Base-by-base conservation (phyloP, 176 grass and related monocot genomes). In the Phyllostachys edulis region DNA sequence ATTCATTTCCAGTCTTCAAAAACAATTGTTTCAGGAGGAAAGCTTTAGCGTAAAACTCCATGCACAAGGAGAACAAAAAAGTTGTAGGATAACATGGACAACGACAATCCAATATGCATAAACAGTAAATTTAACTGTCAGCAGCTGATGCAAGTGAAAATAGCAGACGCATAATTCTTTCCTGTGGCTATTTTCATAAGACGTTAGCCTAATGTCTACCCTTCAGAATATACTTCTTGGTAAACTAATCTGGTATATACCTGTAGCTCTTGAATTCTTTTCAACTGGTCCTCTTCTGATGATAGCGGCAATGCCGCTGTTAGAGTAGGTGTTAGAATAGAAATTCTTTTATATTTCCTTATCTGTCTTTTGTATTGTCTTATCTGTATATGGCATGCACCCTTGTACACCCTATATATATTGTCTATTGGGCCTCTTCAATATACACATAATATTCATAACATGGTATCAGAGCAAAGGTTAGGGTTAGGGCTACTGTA, bases 191-290 rank as follows among this genome's bases (percentile, higher is more conserved):
- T 47, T 60, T 76, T 67, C 5, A 34, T 14, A 41, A 50, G 11
- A 75, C 14, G 7, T 37, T 63, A 69, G 11, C 13, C 1, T 20
- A 68, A 81, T 26, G 64, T 18, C 29, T 24, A 72, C n/a, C 2
- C 9, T 29, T 44, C 27, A 74, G 45, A 88, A 50, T 49, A 9
- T 44, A 51, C 27, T 39, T 55, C 7, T 77, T 16, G 0, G 3
- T 16, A 40, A 41, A 40, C 20, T 68, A 82, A 67, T 69, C 26
- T 8, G 15, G 68, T 34, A 21, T 34, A 21, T 79, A 94, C 95
- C 83, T 97, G 95, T 23, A 98, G 91, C 60, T 98, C 92, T 51
- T 88, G 67, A 81, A 98, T 98, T 77, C 82, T 80, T 91, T 93
- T 94, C 85, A 93, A 63, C 50, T 95, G 93, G 82, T 88, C 86